phyloP scores from a whole-genome alignment of 108 stramenopile genomes.

The Skeletonema potamos region DNA sequence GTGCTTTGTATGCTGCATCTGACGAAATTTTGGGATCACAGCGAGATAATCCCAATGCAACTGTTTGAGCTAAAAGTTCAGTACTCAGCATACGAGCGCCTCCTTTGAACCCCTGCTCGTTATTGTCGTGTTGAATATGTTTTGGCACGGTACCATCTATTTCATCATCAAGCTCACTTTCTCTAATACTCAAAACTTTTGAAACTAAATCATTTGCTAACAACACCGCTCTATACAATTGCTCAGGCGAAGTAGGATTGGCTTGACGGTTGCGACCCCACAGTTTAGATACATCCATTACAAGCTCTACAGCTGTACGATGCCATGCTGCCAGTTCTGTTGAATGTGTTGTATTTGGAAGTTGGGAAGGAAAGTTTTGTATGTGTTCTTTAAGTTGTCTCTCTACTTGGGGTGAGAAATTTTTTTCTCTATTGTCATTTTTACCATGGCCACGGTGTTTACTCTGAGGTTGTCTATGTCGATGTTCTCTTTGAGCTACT shows the following conservation, averaged over 20 bases:
- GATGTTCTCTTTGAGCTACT: neutral
- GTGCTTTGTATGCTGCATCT: slow-evolving; percentile 30
- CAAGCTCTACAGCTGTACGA: slow-evolving; percentile 12
- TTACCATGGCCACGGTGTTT: neutral
- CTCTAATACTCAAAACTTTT: slow-evolving; percentile 7
- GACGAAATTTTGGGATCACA: slow-evolving; percentile 20
- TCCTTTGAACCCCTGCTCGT: neutral
- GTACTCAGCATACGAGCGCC: slow-evolving; percentile 8
- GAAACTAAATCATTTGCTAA: slow-evolving; percentile 27
- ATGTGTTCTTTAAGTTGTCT: slow-evolving; percentile 2
- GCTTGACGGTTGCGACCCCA: slow-evolving; percentile 31
- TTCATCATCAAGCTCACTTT: slow-evolving; percentile 12
- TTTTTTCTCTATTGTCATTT: neutral
- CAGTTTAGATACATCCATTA: slow-evolving; percentile 34
- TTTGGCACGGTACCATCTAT: neutral
- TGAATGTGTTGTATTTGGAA: neutral
- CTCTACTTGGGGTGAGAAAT: neutral
- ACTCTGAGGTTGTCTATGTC: neutral
- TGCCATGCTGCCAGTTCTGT: slow-evolving; percentile 16
- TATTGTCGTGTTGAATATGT: neutral
- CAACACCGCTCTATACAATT: slow-evolving; percentile 18
- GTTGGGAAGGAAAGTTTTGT: neutral
- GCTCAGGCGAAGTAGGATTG: slow-evolving; percentile 2
- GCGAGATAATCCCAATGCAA: slow-evolving; percentile 37
- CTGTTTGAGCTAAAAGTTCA: slow-evolving; percentile 28